Evolutionary conservation across 1,284 basidiomycete species (phyloP).

Genomic region (Malassezia equina): DNA sequence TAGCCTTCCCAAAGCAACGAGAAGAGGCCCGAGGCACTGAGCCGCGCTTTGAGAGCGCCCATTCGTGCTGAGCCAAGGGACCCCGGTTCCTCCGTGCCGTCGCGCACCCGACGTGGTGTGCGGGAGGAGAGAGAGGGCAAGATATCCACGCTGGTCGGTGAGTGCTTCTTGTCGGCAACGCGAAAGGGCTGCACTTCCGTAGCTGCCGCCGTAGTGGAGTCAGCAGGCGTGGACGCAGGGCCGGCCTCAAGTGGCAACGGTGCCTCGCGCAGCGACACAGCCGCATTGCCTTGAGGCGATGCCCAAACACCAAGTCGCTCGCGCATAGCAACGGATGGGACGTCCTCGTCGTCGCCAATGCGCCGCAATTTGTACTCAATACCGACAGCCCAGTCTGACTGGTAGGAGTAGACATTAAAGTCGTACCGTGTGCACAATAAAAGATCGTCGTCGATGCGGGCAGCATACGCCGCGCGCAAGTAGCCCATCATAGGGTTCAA

Average conservation of each 20-base stretch:
- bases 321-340: neutral
- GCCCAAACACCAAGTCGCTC: conserved; percentile 7
- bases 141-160: neutral
- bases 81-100: neutral
- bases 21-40: conserved; percentile 64
- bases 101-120: neutral
- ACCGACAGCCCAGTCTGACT: conserved; percentile 82
- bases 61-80: neutral
- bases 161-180: neutral
- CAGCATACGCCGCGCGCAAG: conserved; percentile 79
- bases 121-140: neutral
- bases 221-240: neutral
- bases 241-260: neutral
- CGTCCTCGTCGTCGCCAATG: conserved; percentile 1
- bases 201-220: neutral
- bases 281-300: neutral
- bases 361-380: conserved; percentile 37
- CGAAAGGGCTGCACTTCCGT: neutral
- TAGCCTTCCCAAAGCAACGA: conserved; percentile 88
- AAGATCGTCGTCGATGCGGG: conserved; percentile 74
- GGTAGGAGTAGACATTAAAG: conserved; percentile 93
- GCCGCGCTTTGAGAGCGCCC: conserved; percentile 77
- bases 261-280: conserved; percentile 15
- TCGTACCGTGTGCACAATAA: conserved; percentile 82
- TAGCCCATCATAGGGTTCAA: conserved; percentile 97